Conservation (phyloP, 306 rosid species). For the Astragalus membranaceus region DNA sequence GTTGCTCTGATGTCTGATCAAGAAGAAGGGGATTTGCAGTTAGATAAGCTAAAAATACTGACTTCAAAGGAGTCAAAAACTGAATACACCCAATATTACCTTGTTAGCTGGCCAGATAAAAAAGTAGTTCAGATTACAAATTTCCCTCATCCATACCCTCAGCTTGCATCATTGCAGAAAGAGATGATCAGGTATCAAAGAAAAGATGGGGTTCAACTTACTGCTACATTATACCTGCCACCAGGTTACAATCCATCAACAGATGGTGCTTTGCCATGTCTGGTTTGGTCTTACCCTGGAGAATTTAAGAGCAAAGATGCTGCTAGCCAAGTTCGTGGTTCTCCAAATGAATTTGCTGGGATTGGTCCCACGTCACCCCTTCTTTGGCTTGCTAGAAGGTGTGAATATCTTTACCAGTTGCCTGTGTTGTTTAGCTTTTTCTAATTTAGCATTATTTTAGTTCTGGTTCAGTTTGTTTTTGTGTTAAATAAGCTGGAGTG, state of each 20-base stretch:
- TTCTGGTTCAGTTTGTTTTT: constrained; percentile 12
- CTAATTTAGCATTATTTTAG: constrained; percentile 5
- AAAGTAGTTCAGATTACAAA: constrained; percentile 62
- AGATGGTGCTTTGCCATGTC: constrained; percentile 95
- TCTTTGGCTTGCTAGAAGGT: constrained; percentile 96
- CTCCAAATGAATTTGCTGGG: constrained; percentile 98
- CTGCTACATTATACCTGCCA: constrained; percentile 93
- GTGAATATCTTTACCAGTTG: constrained; percentile 22
- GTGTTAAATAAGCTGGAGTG: constrained; percentile 15
- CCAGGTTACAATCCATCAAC: constrained; percentile 81
- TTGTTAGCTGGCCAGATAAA: constrained; percentile 81
- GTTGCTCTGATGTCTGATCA: constrained; percentile 92
- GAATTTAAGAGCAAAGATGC: constrained; percentile 99
- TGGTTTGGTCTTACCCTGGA: constrained; percentile 98
- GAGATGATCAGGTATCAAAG: constrained; percentile 95
- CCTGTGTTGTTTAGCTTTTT: constrained; percentile 1
- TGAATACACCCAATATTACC: constrained; percentile 84
- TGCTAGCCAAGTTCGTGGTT: constrained; percentile 98
- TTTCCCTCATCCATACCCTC: constrained; percentile 99
- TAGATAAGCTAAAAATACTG: constrained; percentile 69
- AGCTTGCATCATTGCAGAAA: constrained; percentile 84
- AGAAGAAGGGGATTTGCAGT: constrained; percentile 76
- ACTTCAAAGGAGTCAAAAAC: constrained; percentile 95
- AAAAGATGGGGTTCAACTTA: constrained; percentile 95
- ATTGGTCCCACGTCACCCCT: constrained; percentile 94